Evolutionary conservation across 306 rosid species (phyloP).

Genomic region (Prunus mume): DNA sequence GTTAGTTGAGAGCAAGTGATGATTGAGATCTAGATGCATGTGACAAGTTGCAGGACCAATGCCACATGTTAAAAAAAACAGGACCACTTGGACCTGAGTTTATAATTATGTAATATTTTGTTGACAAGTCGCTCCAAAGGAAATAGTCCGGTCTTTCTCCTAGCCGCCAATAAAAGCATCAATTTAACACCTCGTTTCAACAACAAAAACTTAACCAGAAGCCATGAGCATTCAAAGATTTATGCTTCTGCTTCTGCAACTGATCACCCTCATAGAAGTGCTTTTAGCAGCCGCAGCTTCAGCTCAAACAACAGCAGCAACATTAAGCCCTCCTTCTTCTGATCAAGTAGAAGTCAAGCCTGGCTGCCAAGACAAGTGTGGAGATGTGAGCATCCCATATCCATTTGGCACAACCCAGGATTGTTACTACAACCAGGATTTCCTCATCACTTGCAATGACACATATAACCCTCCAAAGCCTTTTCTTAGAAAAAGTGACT

Average conservation of each 20-base stretch:
- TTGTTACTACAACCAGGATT: background rate
- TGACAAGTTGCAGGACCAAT: no score
- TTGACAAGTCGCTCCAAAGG: no score
- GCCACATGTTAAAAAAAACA: no score
- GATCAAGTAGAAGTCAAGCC: background rate
- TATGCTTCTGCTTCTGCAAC: background rate
- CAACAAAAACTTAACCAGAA: background rate
- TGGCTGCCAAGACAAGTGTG: constrained; percentile 32
- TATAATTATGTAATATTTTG: no score
- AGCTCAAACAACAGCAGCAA: background rate
- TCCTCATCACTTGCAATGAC: constrained; percentile 12
- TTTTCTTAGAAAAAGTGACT: background rate
- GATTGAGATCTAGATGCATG: no score
- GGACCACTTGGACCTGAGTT: no score
- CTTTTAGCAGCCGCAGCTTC: background rate
- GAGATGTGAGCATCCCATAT: constrained; percentile 39
- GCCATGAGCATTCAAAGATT: no score
- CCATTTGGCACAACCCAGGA: constrained; percentile 35
- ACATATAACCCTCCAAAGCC: background rate
- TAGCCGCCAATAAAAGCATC: background rate
- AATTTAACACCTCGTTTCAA: background rate
- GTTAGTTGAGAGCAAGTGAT: no score
- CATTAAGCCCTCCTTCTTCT: background rate
- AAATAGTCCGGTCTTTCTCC: background rate
- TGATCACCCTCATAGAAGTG: background rate